A percentile compares a stretch with the other conserved stretches of the same genome.
phyloP scores from a whole-genome alignment of 768 basidiomycete species.

The Leucocoprinus sp. region DNA sequence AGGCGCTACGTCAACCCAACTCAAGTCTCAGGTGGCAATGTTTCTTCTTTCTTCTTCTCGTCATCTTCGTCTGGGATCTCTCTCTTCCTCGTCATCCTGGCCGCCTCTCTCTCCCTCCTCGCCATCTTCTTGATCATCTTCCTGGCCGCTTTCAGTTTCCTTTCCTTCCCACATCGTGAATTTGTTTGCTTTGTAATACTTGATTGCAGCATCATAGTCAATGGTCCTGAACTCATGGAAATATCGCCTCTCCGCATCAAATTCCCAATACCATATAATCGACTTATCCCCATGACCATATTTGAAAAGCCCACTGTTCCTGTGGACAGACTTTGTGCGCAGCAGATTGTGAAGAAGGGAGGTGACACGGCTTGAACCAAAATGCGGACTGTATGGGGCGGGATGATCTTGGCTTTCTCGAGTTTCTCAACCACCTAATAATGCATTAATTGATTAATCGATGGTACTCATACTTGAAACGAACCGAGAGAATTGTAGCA shows the following conservation, averaged over 20 bases:
- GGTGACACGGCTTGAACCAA: neutral
- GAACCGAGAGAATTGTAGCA: no score
- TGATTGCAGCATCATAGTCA: neutral
- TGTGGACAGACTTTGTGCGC: neutral
- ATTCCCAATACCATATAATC: constrained; percentile 4
- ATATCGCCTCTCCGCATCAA: neutral
- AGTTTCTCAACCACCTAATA: neutral
- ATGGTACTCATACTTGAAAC: no score
- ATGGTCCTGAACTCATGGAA: neutral
- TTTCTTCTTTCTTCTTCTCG: no score
- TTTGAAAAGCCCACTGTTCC: neutral
- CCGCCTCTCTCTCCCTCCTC: no score
- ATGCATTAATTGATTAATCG: neutral
- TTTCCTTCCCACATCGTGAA: no score
- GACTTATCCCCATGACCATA: neutral
- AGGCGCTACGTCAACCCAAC: no score
- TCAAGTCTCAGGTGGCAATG: no score
- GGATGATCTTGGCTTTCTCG: neutral
- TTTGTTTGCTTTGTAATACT: neutral
- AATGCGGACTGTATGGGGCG: neutral
- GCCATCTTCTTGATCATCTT: no score
- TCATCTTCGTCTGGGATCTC: no score
- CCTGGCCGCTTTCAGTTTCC: no score
- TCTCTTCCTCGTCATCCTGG: no score
- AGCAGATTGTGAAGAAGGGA: neutral